Base-by-base conservation (phyloP, 2,329 filamentous ascomycete genomes). In the Diaporthe sp. region DNA sequence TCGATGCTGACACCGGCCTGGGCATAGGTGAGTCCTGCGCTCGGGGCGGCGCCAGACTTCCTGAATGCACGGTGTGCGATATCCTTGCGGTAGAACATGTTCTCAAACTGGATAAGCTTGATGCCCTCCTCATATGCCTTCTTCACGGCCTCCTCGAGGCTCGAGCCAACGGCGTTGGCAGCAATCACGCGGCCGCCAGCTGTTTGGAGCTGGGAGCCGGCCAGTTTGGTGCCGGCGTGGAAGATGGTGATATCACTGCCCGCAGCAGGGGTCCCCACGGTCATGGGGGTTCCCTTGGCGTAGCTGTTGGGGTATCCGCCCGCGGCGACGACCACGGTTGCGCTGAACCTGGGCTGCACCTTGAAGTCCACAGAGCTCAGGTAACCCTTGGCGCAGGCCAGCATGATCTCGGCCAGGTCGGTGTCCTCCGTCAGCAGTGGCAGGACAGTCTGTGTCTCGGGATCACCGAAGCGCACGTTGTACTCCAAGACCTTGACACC, bases 1-100 rank as follows among this genome's bases (percentile, higher is more conserved):
- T 98, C 95, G 76, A 99, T 98, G 79, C 94, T 97, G 30, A 99
- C 97, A 73, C 97, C 97, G 2, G 97, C 95, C 68, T 94, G 91
- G 12, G 96, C 97, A 81, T 99, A 99, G 10, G 97, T 98, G 82
- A 99, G 89, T 19, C 83, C 82, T 1, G 79, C 77, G 44, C 53
- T 63, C 17, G 70, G 44, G 15, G 44, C 19, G 17, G 83, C 79
- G 30, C 79, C 76, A 19, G 80, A 83, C 35, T 82, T 80, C 75
- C 89, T 88, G 83, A 93, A 92, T 25, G 91, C 91, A 71, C 94
- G 91, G 84, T 96, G 92, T 17, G 95, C 97, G 82, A 99, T 98
- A 77, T 98, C 97, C 83, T 92, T 97, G 78, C 96, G 91, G 87
- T 91, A 98, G 84, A 97, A 96, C 92, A 97, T 97, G 78, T 92